Evolutionary conservation across 805 yeast genomes (phyloP).

Genomic region (Hanseniaspora valbyensis): DNA sequence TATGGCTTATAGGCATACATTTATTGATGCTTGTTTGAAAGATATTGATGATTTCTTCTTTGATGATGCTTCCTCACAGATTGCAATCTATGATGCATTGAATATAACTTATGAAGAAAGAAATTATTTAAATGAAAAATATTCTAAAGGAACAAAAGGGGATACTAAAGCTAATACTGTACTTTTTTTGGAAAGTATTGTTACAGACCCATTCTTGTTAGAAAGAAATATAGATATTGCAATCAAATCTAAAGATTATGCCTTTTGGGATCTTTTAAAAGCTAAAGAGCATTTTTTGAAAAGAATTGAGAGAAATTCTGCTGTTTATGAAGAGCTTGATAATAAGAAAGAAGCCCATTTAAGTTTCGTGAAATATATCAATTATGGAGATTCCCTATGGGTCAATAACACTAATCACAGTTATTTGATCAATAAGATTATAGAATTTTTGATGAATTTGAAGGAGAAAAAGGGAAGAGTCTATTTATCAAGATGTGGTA

Average conservation of each 20-base stretch:
- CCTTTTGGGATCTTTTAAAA: constrained; percentile 56
- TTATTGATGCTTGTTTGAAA: constrained; percentile 50
- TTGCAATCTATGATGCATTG: constrained; percentile 92
- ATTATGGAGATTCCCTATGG: constrained; percentile 77
- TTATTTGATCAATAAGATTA: constrained; percentile 79
- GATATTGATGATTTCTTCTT: constrained; percentile 60
- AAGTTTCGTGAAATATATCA: constrained; percentile 73
- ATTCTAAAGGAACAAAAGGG: constrained; percentile 30
- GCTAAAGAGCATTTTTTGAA: constrained; percentile 71
- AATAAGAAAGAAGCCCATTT: constrained; percentile 37
- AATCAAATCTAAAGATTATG: constrained; percentile 75
- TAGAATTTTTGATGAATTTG: constrained; percentile 83
- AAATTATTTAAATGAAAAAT: constrained; percentile 41
- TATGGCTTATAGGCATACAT: constrained; percentile 41
- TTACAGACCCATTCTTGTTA: constrained; percentile 60
- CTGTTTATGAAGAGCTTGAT: constrained; percentile 62
- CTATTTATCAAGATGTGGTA: constrained; percentile 79
- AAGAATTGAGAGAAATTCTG: constrained; percentile 56
- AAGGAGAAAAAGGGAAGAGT: constrained; percentile 79
- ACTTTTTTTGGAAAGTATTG: constrained; percentile 76
- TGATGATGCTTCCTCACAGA: constrained; percentile 72
- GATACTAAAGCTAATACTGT: constrained; percentile 43
- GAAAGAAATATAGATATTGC: constrained; percentile 75
- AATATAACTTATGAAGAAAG: constrained; percentile 70
- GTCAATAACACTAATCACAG: constrained; percentile 67